phyloP scores from a whole-genome alignment of 2,329 filamentous ascomycete species.

The Fusarium metavorans region DNA sequence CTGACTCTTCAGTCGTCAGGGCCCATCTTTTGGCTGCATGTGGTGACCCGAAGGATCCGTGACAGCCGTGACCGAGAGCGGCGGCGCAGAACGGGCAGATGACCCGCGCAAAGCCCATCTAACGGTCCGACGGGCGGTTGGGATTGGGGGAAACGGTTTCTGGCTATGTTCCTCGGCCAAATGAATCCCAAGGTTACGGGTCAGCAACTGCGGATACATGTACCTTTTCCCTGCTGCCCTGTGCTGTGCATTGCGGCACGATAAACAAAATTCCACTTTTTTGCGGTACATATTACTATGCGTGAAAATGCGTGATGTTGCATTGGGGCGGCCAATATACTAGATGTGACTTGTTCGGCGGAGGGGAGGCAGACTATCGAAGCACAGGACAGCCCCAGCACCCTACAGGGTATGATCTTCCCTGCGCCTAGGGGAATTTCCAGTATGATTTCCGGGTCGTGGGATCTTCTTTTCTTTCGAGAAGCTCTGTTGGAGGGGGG shows the following conservation, averaged over 20 bases:
- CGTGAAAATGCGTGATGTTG: slow-evolving; percentile 12
- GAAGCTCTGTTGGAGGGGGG: slow-evolving; percentile 25
- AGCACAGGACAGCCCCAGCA: not conserved
- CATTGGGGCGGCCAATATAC: slow-evolving; percentile 28
- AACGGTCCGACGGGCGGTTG: slow-evolving; percentile 1
- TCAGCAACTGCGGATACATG: not conserved
- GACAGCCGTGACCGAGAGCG: slow-evolving; percentile 23
- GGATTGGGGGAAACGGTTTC: not conserved
- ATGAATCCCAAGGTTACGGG: not conserved
- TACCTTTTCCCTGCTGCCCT: not conserved
- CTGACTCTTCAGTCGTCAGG: slow-evolving; percentile 21
- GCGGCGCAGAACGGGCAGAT: slow-evolving; percentile 18
- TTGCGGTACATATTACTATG: not conserved
- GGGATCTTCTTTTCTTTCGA: slow-evolving; percentile 38
- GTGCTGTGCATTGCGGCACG: not conserved
- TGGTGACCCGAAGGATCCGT: slow-evolving; percentile 41
- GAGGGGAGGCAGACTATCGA: slow-evolving; percentile 9
- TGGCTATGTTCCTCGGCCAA: not conserved
- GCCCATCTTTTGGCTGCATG: slow-evolving; percentile 21
- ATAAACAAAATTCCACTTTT: not conserved
- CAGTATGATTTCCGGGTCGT: slow-evolving; percentile 15
- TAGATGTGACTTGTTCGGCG: slow-evolving; percentile 11
- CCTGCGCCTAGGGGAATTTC: slow-evolving; percentile 33
- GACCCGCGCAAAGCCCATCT: slow-evolving; percentile 15
- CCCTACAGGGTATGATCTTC: slow-evolving; percentile 24